phyloP scores from a whole-genome alignment of 176 grass and related monocot genomes.

The Carex pumila region DNA sequence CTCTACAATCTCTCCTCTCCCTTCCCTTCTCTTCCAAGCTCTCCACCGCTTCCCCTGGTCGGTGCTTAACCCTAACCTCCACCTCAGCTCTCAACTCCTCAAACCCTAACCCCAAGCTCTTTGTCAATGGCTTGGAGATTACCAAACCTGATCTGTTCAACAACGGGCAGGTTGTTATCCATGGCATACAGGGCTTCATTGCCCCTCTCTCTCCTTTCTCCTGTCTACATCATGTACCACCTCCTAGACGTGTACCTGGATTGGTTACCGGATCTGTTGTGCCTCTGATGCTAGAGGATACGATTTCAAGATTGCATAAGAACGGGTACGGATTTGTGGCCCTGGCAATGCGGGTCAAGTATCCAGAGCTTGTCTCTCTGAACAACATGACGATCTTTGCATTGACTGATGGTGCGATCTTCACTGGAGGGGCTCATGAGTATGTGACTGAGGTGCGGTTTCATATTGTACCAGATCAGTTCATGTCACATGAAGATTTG shows the following conservation, averaged over 20 bases:
- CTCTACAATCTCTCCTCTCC: slow-evolving; percentile 34
- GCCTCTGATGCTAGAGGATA: slow-evolving; percentile 60
- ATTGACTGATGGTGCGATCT: slow-evolving; percentile 56
- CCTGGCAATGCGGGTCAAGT: slow-evolving; percentile 68
- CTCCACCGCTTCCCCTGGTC: slow-evolving; percentile 34
- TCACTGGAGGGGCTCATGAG: slow-evolving; percentile 45
- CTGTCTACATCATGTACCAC: slow-evolving; percentile 22
- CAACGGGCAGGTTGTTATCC: slow-evolving; percentile 58
- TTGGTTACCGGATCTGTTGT: slow-evolving; percentile 25
- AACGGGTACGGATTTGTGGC: slow-evolving; percentile 52
- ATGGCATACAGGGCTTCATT: slow-evolving; percentile 47
- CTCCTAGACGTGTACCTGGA: slow-evolving; percentile 15
- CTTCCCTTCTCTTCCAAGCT: slow-evolving; percentile 34
- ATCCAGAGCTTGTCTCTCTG: slow-evolving; percentile 39
- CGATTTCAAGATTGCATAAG: slow-evolving; percentile 48
- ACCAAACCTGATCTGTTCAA: slow-evolving; percentile 61
- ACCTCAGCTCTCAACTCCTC: slow-evolving; percentile 25
- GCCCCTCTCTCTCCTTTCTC: slow-evolving; percentile 45
- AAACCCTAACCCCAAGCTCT: slow-evolving; percentile 30
- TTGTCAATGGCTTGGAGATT: slow-evolving; percentile 50
- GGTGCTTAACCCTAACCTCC: slow-evolving; percentile 50
- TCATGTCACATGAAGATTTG: slow-evolving; percentile 47
- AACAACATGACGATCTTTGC: slow-evolving; percentile 71
- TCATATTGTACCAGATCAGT: slow-evolving; percentile 49
- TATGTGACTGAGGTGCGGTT: slow-evolving; percentile 59